A percentile compares a stretch with the other conserved stretches of the same genome.
These are phyloP conservation scores for Colletotrichum sp. DNA, from an alignment of 2,329 filamentous ascomycete genomes.

Conservation along the genomic window DNA sequence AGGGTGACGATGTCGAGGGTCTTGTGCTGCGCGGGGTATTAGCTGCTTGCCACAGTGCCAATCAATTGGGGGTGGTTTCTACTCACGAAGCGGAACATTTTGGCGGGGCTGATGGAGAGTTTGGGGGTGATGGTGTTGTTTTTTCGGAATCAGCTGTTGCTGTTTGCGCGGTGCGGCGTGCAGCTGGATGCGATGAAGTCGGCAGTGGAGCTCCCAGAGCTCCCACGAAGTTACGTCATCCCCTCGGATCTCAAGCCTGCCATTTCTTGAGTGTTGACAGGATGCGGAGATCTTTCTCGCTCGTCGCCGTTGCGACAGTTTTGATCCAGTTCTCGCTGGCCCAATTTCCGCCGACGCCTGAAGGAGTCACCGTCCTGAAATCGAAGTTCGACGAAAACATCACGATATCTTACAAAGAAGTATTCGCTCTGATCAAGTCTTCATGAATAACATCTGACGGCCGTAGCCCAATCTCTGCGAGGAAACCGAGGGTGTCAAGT, in stretches of 20 bases:
- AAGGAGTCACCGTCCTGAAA: slow-evolving; percentile 47
- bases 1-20: slow-evolving; percentile 91
- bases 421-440: slow-evolving; percentile 26
- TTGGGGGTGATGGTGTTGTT: slow-evolving; percentile 3
- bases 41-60: slow-evolving; percentile 2
- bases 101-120: slow-evolving; percentile 24
- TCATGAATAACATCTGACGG: neutral
- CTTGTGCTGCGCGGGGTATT: slow-evolving; percentile 63
- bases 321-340: slow-evolving; percentile 23
- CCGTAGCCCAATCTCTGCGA: slow-evolving; percentile 56
- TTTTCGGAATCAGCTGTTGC: neutral
- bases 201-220: slow-evolving; percentile 21
- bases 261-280: neutral
- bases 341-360: slow-evolving; percentile 27
- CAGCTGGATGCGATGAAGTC: slow-evolving; percentile 16
- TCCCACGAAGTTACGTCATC: slow-evolving; percentile 7
- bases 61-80: neutral
- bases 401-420: slow-evolving; percentile 64
- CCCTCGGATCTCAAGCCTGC: too few species aligned
- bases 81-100: slow-evolving; percentile 55
- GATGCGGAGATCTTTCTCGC: neutral
- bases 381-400: slow-evolving; percentile 64
- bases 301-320: slow-evolving; percentile 27
- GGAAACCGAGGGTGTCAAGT: slow-evolving; percentile 63
- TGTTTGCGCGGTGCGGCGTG: neutral